A percentile compares a stretch with the other conserved stretches of the same genome.
Conservation (phyloP, 1,284 basidiomycete species). For the Ceratobasidium sp. region DNA sequence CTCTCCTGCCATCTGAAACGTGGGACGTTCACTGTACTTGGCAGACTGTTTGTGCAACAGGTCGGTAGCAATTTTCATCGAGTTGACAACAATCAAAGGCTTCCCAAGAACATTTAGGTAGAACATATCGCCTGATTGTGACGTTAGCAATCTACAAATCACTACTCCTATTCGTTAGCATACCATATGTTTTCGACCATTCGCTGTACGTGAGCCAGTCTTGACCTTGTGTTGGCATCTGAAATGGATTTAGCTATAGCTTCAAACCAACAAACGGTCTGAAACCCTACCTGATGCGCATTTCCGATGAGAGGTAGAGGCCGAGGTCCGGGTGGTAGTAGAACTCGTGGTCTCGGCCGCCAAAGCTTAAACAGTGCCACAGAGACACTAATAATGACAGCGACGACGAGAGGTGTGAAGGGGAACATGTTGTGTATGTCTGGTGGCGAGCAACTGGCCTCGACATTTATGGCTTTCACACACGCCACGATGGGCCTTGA, state of each 20-base stretch:
- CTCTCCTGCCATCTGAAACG: slow-evolving; percentile 39
- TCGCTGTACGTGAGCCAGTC: slow-evolving; percentile 39
- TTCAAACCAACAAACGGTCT: too few species aligned
- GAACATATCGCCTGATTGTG: slow-evolving; percentile 42
- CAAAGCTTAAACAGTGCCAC: neutral
- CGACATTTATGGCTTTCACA: neutral
- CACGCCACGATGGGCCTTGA: neutral
- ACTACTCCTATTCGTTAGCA: neutral
- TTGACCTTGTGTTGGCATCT: slow-evolving; percentile 38
- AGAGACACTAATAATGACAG: neutral
- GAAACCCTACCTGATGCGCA: slow-evolving; percentile 32
- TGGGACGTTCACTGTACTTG: slow-evolving; percentile 48
- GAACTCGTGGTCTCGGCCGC: neutral
- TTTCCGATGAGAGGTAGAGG: slow-evolving; percentile 31
- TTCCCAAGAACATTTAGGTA: slow-evolving; percentile 43
- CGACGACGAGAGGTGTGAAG: neutral
- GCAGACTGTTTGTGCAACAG: slow-evolving; percentile 47
- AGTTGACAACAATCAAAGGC: slow-evolving; percentile 46
- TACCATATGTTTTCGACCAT: slow-evolving; percentile 38
- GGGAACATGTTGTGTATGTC: slow-evolving; percentile 9
- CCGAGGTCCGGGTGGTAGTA: slow-evolving; percentile 24
- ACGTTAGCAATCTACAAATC: neutral
- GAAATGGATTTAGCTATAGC: neutral
- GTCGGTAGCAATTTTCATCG: slow-evolving; percentile 45
- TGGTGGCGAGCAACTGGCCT: neutral